Conservation (phyloP, 2,329 filamentous ascomycete species). For the Fusarium xyrophilum region DNA sequence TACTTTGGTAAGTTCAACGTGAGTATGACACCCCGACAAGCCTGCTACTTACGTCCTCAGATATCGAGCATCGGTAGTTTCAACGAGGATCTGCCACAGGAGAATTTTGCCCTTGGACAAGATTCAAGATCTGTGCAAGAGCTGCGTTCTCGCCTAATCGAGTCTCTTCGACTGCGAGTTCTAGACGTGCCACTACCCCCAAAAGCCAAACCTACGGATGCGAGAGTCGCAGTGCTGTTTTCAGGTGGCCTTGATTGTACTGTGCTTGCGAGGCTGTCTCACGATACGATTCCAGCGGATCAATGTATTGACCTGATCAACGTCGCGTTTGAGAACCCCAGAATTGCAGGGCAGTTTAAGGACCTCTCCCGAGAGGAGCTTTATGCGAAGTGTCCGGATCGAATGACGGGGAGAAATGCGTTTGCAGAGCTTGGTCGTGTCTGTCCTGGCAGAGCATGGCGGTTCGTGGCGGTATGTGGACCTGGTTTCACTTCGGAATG, state of each 20-base stretch:
- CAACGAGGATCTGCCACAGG: slow-evolving; percentile 54
- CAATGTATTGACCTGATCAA: slow-evolving; percentile 89
- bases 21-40: slow-evolving; percentile 31
- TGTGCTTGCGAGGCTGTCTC: slow-evolving; percentile 78
- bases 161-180: slow-evolving; percentile 70
- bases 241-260: slow-evolving; percentile 96
- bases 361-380: slow-evolving; percentile 47
- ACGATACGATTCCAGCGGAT: slow-evolving; percentile 73
- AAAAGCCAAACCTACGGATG: slow-evolving; percentile 45
- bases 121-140: slow-evolving; percentile 58
- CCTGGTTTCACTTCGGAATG: background rate
- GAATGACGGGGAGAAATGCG: slow-evolving; percentile 82
- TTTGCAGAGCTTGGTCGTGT: slow-evolving; percentile 73
- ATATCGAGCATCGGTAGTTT: slow-evolving; percentile 62
- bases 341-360: slow-evolving; percentile 66
- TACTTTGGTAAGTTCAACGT: slow-evolving; percentile 54
- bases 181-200: slow-evolving; percentile 69
- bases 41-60: slow-evolving; percentile 56
- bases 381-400: slow-evolving; percentile 89
- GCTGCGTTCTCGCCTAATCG: slow-evolving; percentile 61
- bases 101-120: slow-evolving; percentile 31
- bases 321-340: slow-evolving; percentile 94
- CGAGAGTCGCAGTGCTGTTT: slow-evolving; percentile 80
- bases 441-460: slow-evolving; percentile 77
- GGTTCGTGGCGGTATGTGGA: slow-evolving; percentile 73